Evolutionary conservation across 2,329 filamentous ascomycete genomes (phyloP), one percentile per base, ranked within the genome.

Genomic region (Colletotrichum cordylinicola): DNA sequence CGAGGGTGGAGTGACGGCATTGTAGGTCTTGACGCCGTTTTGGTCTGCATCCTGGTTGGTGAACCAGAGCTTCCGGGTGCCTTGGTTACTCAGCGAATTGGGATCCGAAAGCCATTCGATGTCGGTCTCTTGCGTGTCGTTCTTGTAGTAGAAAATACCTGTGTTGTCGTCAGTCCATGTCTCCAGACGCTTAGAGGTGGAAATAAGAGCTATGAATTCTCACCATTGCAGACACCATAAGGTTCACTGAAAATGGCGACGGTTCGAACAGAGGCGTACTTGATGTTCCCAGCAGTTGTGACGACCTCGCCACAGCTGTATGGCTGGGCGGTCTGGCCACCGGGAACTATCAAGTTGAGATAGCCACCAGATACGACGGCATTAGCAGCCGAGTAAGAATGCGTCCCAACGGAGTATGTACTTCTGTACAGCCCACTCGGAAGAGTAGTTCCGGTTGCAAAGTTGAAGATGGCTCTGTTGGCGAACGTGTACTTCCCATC

Each of bases 101-200:
- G 79, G 39, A 15, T 83, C 81, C 1, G 82, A 83, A 16, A 83
- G 80, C 82, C 82, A 83, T 67, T 83, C 82, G 8, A 83, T 83
- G 3, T 83, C 82, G 2, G 78, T 80, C 64, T 83, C 82, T 29
- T 83, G 82, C 6, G 67, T 80, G 16, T 81, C 78, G 0, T 72
- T 77, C 8, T 78, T 21, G 69, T 82, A 83, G 35, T 82, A 81
- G 77, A 83, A 83, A 68, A 82, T 82, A 37, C 82, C 82, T 83
- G 4, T 18, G 5, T 8, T 3, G 3, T 16, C 31, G 5, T 75
- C 6, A 72, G 29, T n/a, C 2, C 6, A 18, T 29, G 3, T 9
- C 4, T 6, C 18, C n/a, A 6, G 9, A n/a, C 12, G 4, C 2
- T 4, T 24, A 21, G 10, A 5, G 27, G 9, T 2, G 12, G 1